Conservation (phyloP, 306 rosid genomes). For the Acacia crassicarpa region DNA sequence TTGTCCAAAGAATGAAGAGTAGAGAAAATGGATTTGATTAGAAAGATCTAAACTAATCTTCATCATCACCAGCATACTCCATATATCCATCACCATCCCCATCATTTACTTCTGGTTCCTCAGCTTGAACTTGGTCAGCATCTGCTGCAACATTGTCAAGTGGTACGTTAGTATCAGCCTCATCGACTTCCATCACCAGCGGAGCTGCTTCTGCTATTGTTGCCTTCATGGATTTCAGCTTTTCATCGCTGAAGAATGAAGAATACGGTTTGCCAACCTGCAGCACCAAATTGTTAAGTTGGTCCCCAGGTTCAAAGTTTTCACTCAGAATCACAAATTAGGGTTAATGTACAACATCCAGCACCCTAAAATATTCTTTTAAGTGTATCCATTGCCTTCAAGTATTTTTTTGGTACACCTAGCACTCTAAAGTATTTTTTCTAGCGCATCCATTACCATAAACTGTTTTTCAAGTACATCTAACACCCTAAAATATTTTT, state of each 20-base stretch:
- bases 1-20: neutral
- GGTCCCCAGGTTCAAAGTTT: constrained; percentile 8
- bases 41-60: constrained; percentile 24
- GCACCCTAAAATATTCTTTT: no score
- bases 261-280: constrained; percentile 78
- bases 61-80: constrained; percentile 33
- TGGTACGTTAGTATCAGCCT: neutral
- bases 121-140: constrained; percentile 29
- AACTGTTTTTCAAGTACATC: no score
- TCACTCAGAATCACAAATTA: neutral
- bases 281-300: constrained; percentile 21
- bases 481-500: no score
- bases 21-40: neutral
- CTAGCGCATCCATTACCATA: no score
- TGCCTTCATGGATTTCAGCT: constrained; percentile 48
- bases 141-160: constrained; percentile 18
- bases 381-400: no score
- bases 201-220: constrained; percentile 21
- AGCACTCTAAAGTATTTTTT: no score
- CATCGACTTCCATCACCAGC: neutral
- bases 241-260: constrained; percentile 69
- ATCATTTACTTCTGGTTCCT: constrained; percentile 24
- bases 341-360: no score
- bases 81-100: constrained; percentile 42
- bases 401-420: no score